Evolutionary conservation across 331 rosid genomes (phyloP).

Genomic region (Acacia concinna): DNA sequence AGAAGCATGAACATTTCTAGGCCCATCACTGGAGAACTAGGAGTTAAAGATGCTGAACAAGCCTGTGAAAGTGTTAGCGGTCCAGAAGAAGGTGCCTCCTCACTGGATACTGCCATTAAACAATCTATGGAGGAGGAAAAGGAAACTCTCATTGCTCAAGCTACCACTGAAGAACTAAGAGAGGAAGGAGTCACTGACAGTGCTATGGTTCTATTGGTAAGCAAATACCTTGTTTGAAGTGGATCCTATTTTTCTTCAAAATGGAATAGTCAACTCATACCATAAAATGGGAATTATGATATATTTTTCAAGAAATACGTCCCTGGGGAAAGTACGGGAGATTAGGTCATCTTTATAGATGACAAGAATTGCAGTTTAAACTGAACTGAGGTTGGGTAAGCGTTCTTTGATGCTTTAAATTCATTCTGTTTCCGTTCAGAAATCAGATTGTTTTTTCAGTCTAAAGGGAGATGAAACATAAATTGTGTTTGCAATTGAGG

Average conservation of each 20-base stretch:
- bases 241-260: not conserved
- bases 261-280: not conserved
- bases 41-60: conserved; percentile 31
- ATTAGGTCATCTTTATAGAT: not conserved
- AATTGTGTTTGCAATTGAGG: conserved; percentile 17
- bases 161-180: conserved; percentile 69
- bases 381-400: not conserved
- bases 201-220: conserved; percentile 57
- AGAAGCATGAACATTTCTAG: conserved; percentile 50
- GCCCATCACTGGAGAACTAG: conserved; percentile 27
- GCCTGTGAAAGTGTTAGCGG: conserved; percentile 22
- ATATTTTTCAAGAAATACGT: not conserved
- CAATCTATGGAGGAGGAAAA: conserved; percentile 85
- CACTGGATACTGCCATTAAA: conserved; percentile 59
- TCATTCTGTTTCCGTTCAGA: conserved; percentile 14
- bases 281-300: not conserved
- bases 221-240: not conserved
- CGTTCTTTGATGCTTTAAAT: conserved; percentile 9
- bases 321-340: not conserved
- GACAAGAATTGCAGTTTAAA: not conserved
- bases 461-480: not conserved
- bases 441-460: not conserved
- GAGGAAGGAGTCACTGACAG: conserved; percentile 81
- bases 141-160: conserved; percentile 66
- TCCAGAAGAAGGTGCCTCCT: conserved; percentile 37